Evolutionary conservation across 2,329 filamentous ascomycete genomes (phyloP), one percentile per base, ranked within the genome.

Genomic region (Aureobasidium sp.): DNA sequence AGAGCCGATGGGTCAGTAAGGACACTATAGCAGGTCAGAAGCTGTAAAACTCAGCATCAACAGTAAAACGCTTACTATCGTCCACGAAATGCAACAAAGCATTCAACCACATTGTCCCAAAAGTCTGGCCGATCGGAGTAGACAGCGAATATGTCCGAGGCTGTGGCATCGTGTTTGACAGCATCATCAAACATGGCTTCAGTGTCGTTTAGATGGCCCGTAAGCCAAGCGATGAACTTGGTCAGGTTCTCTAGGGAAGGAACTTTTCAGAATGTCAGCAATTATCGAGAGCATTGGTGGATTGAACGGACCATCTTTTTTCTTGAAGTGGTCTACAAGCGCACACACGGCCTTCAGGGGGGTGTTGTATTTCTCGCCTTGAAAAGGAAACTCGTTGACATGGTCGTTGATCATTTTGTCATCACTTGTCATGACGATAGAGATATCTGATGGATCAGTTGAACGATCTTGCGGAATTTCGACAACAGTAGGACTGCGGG

Each of bases 401-500:
- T 32, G 4, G 7, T 6, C 19, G 4, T 24, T 6, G 24, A 2
- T 14, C 10, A 7, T 10, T 12, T 14, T 5, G 6, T 45, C 65
- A 45, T 66, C 65, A 19, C 70, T 66, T 38, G 62, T 63, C 37
- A 55, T 50, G 44, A 50, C 39, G 24, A 51, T 44, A 8, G 47
- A 21, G 4, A 41, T 24, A 12, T 40, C 39, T 6, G 45, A 32
- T 22, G 21, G 38, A 22, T 50, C 53, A 3, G 30, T 40, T 6
- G 38, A 40, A 14, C 44, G 22, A 6, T 55, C 45, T 12, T 40
- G 45, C 3, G 37, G 21, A 19, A 74, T 63, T 38, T 69, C 62
- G 56, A 73, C 65, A 30, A 71, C 63, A 44, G 27, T 25, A 6
- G 53, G 53, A 24, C 53, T 55, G n/a, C 14, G 24, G 42, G 19